Evolutionary conservation across 345 rosid genomes (phyloP).

Genomic region (Gossypium longicalyx): DNA sequence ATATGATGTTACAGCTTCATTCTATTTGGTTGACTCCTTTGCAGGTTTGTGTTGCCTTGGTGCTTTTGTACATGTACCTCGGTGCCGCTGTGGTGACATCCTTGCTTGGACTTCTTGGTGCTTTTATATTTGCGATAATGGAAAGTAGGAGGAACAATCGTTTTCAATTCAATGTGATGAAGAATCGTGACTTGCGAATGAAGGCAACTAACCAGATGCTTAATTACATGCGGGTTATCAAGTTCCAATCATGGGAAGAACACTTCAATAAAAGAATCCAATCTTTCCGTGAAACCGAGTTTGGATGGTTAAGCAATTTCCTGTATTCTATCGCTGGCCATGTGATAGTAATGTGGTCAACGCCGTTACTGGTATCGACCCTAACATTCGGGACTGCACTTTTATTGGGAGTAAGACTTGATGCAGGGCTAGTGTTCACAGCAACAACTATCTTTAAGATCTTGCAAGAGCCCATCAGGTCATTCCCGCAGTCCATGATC

Average conservation of each 20-base stretch:
- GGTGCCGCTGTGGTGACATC: slow-evolving; percentile 59
- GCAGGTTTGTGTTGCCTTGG: slow-evolving; percentile 60
- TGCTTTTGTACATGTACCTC: slow-evolving; percentile 58
- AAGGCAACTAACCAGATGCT: slow-evolving; percentile 94
- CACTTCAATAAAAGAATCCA: slow-evolving; percentile 82
- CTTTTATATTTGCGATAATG: slow-evolving; percentile 41
- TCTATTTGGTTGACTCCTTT: slow-evolving; percentile 89
- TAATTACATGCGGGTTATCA: slow-evolving; percentile 84
- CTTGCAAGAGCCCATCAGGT: slow-evolving; percentile 86
- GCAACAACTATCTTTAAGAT: slow-evolving; percentile 80
- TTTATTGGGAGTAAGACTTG: slow-evolving; percentile 58
- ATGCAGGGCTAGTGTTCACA: slow-evolving; percentile 88
- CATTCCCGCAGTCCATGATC: slow-evolving; percentile 90
- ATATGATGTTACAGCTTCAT: slow-evolving; percentile 94
- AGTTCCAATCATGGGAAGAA: slow-evolving; percentile 95
- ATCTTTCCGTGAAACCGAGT: slow-evolving; percentile 64
- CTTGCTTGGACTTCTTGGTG: slow-evolving; percentile 46
- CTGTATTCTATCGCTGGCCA: slow-evolving; percentile 65
- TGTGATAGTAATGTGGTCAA: slow-evolving; percentile 71
- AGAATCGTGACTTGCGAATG: slow-evolving; percentile 79
- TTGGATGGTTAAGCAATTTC: slow-evolving; percentile 77
- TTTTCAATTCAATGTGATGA: slow-evolving; percentile 64
- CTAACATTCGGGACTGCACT: slow-evolving; percentile 73
- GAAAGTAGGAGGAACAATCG: slow-evolving; percentile 64
- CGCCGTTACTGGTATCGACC: slow-evolving; percentile 71